Base-by-base conservation (phyloP, 257 asterid species). In the Gynochthodes officinalis region DNA sequence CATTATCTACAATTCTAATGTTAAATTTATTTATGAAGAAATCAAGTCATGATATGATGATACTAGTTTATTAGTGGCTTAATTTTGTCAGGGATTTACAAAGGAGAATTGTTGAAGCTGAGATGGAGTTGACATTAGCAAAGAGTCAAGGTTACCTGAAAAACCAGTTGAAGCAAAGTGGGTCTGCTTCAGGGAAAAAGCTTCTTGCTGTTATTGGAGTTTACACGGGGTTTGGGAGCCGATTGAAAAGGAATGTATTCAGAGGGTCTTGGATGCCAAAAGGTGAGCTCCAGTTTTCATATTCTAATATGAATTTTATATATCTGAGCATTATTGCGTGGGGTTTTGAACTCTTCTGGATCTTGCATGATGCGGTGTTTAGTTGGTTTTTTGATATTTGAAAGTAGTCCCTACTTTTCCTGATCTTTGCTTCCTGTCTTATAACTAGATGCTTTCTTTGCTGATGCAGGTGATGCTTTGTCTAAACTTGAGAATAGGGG, bases 81-180 rank as follows among this genome's bases (percentile, higher is more conserved):
- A 46, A 30, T 54, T n/a, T 75, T 67, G 42, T 62, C 77, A 92
- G 98, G 87, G 91, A 87, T 37, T 69, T 93, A 83, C 85, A 90
- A 83, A 84, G 88, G 76, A 87, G 84, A 77, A 88, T 93, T 68
- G 96, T 86, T 82, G 95, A 89, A 76, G 86, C 86, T 54, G 97
- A 93, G 88, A 93, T 90, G 97, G 97, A 93, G 73, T 73, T 93
- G 82, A 85, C 98, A 12, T 69, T 89, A 76, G 98, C 96, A 11
- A 93, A 93, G 86, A 88, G 96, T 85, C 88, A 93, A 82, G 98
- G 98, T 63, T 93, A 82, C 84, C 96, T 93, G 69, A 89, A 86
- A 83, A 89, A 84, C 73, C 96, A 83, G 81, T 73, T 81, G 79
- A 81, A 78, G 83, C 85, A 74, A 79, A 84, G 79, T 75, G 87